Base-by-base conservation (phyloP, 768 basidiomycete genomes). In the Mycena sanguinolenta region DNA sequence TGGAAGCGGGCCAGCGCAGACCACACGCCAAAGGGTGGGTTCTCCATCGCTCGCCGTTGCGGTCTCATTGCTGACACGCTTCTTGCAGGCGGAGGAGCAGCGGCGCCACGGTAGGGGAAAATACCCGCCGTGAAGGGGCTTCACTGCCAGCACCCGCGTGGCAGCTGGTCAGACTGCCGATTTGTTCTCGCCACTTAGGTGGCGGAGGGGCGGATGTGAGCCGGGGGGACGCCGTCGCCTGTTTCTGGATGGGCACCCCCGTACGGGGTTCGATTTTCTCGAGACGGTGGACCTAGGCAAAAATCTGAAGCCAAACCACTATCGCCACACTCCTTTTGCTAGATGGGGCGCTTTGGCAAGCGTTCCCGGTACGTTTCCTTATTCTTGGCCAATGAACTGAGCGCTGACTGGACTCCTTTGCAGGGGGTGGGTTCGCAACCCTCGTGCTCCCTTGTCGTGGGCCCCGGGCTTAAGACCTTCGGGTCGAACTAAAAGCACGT, bases 331-430 rank as follows among this genome's bases (percentile, higher is more conserved):
- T 19, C 42, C 21, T 23, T n/a, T 49, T 3, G 46, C 46, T 13
- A 25, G 46, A 49, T 49, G n/a, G n/a, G n/a, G n/a, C n/a, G n/a
- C n/a, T n/a, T n/a, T n/a, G n/a, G n/a, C n/a, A n/a, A n/a, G n/a
- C n/a, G 16, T 7, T 64, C 52, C 62, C 42, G 53, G 63, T 64
- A n/a, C 39, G 54, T 36, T 25, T 27, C 4, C 17, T 63, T 62
- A n/a, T 23, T 54, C 53, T 23, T 30, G 5, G 42, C n/a, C n/a
- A 17, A 42, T 25, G 32, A 39, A 1, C 12, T n/a, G 16, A 13
- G 14, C 2, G 27, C 62, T 54, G 52, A 54, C 10, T n/a, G n/a
- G n/a, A n/a, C n/a, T n/a, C n/a, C n/a, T n/a, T n/a, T n/a, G n/a
- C n/a, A n/a, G n/a, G n/a, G n/a, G n/a, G n/a, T n/a, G n/a, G n/a